phyloP scores from a whole-genome alignment of 768 basidiomycete species.

The Hypsizygus marmoreus region DNA sequence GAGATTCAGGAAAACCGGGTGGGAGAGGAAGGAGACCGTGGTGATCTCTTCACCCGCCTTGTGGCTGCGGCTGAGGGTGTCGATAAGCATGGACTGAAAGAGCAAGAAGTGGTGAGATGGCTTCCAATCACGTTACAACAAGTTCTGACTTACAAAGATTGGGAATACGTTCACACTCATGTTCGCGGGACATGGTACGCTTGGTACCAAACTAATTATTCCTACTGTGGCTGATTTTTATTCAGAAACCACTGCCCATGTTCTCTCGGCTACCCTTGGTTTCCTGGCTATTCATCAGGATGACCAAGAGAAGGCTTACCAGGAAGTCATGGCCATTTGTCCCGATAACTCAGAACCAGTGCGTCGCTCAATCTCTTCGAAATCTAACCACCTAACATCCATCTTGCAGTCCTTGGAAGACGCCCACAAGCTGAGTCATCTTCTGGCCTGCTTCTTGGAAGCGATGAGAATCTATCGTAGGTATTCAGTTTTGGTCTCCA shows the following conservation, averaged over 20 bases:
- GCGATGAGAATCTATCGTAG: conserved; percentile 30
- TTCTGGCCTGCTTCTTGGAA: conserved; percentile 32
- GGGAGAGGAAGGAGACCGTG: conserved; percentile 1
- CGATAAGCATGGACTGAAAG: conserved; percentile 18
- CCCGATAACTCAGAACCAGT: conserved; percentile 13
- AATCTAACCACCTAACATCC: too few relatives aligned
- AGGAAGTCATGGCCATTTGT: conserved; percentile 42
- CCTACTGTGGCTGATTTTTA: neutral
- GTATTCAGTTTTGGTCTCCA: neutral
- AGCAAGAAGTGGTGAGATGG: conserved; percentile 24
- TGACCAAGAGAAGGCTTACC: conserved; percentile 48
- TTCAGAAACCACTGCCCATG: conserved; percentile 53
- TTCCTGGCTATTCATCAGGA: conserved; percentile 47
- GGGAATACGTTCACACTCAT: conserved; percentile 25
- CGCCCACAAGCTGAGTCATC: conserved; percentile 23
- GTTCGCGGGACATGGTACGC: conserved; percentile 28
- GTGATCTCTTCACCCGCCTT: conserved; percentile 20
- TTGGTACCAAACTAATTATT: neutral
- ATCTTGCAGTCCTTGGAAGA: conserved; percentile 23
- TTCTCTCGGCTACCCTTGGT: conserved; percentile 47
- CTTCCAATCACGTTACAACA: neutral
- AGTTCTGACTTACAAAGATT: conserved; percentile 13
- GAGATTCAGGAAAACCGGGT: conserved; percentile 6
- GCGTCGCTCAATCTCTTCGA: neutral
- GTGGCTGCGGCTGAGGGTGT: conserved; percentile 17